Conservation (phyloP, 176 grass and related monocot genomes). For the Avena atlantica region DNA sequence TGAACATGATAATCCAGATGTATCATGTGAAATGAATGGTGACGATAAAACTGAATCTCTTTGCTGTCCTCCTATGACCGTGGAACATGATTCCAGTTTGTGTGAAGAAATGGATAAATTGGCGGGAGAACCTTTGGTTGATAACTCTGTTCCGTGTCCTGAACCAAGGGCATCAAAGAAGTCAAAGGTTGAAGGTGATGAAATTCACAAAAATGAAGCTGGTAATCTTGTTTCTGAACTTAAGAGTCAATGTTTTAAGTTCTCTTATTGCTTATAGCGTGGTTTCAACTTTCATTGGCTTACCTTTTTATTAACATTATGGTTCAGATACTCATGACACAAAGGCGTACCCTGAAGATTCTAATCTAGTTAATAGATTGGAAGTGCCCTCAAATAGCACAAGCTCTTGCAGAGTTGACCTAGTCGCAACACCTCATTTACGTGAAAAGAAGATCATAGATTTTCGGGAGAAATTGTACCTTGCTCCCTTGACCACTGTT, state of each 20-base stretch:
- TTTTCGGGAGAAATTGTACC: slow-evolving; percentile 88
- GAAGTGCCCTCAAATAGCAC: slow-evolving; percentile 47
- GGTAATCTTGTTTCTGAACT: slow-evolving; percentile 53
- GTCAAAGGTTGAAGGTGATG: slow-evolving; percentile 70
- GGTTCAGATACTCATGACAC: slow-evolving; percentile 45
- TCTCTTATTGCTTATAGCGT: slow-evolving; percentile 2
- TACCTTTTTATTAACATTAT: slow-evolving; percentile 43
- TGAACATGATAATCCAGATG: slow-evolving; percentile 39
- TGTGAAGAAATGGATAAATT: slow-evolving; percentile 57
- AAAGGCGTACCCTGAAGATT: slow-evolving; percentile 45
- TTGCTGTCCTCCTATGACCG: slow-evolving; percentile 24
- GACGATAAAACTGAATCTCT: slow-evolving; percentile 41
- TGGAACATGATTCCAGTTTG: slow-evolving; percentile 32
- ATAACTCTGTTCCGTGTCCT: slow-evolving; percentile 41
- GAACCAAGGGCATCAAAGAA: slow-evolving; percentile 77
- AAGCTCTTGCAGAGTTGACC: slow-evolving; percentile 60
- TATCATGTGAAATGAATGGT: slow-evolving; percentile 37
- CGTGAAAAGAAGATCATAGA: slow-evolving; percentile 91
- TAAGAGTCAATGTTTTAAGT: slow-evolving; percentile 30
- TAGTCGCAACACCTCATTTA: slow-evolving; percentile 57
- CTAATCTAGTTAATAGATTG: slow-evolving; percentile 52
- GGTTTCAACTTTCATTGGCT: slow-evolving; percentile 8
- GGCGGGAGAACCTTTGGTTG: slow-evolving; percentile 37
- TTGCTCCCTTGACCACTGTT: slow-evolving; percentile 89
- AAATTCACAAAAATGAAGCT: slow-evolving; percentile 39